Conservation (phyloP, 768 basidiomycete species). For the Boletus pseudo-olivaceus region DNA sequence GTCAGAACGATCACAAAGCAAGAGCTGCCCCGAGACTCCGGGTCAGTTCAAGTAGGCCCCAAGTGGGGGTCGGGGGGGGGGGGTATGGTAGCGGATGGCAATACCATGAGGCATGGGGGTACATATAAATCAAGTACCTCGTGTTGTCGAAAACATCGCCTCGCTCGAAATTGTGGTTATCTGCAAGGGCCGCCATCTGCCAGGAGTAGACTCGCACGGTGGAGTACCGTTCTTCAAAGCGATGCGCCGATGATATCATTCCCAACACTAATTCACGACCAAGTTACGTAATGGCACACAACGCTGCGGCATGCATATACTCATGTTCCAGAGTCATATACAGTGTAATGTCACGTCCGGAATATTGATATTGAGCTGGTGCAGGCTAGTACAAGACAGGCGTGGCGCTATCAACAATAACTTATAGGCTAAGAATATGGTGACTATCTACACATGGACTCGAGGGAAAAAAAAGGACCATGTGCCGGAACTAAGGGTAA, state of each 20-base stretch:
- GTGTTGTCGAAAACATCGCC: conserved; percentile 10
- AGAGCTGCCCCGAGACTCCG: neutral
- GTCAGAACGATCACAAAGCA: neutral
- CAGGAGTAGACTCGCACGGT: neutral
- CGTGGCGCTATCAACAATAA: conserved; percentile 18
- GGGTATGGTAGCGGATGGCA: neutral
- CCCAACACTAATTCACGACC: neutral
- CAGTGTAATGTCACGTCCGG: too few relatives aligned
- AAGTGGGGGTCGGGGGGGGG: neutral
- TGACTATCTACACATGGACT: neutral
- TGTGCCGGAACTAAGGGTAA: neutral
- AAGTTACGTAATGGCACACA: neutral
- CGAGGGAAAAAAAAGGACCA: conserved; percentile 1
- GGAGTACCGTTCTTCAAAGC: conserved; percentile 7
- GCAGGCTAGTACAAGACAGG: conserved; percentile 17
- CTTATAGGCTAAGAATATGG: conserved; percentile 15
- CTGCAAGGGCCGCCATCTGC: neutral
- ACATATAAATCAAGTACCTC: conserved; percentile 12
- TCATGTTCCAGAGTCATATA: neutral
- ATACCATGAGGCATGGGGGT: conserved; percentile 1
- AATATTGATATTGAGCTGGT: conserved; percentile 2
- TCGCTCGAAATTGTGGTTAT: neutral
- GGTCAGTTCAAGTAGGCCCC: conserved; percentile 6
- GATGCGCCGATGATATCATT: conserved; percentile 4
- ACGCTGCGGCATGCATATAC: too few relatives aligned